Percentiles rank a stretch among this genome's conserved stretches.
phyloP scores from a whole-genome alignment of 2,329 filamentous ascomycete genomes.

The Fusarium tanahbumbuense region DNA sequence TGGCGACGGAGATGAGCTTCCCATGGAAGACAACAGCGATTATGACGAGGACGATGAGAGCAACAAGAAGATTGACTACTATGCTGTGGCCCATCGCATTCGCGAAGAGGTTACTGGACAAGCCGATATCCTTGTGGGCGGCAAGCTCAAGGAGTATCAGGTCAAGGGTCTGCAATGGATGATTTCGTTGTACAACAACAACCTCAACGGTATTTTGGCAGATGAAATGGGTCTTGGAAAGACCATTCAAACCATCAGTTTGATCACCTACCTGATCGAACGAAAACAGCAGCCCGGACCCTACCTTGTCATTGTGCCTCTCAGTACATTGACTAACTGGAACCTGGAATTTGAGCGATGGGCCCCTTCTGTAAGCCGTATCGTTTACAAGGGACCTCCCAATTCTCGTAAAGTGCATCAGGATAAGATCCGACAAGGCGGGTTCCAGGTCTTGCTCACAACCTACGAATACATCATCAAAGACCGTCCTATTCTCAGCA shows the following conservation, averaged over 20 bases:
- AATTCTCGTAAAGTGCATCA: slow-evolving; percentile 89
- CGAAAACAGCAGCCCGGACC: slow-evolving; percentile 91
- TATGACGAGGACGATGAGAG: slow-evolving; percentile 76
- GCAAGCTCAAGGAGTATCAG: slow-evolving; percentile 96
- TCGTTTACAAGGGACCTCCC: slow-evolving; percentile 98
- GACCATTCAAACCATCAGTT: slow-evolving; percentile 97
- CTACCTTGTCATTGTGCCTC: slow-evolving; percentile 94
- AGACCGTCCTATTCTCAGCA: slow-evolving; percentile 92
- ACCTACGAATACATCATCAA: slow-evolving; percentile 99
- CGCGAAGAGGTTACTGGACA: slow-evolving; percentile 91
- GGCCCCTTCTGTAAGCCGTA: slow-evolving; percentile 86
- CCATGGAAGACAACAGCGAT: slow-evolving; percentile 73
- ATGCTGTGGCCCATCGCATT: slow-evolving; percentile 95
- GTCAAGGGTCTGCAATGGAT: slow-evolving; percentile 99
- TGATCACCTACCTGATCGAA: slow-evolving; percentile 97
- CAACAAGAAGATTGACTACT: slow-evolving; percentile 93
- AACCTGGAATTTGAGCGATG: slow-evolving; percentile 99
- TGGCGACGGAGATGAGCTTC: slow-evolving; percentile 68
- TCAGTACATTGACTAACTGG: slow-evolving; percentile 99
- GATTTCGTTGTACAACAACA: slow-evolving; percentile 99
- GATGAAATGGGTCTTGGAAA: slow-evolving; percentile 99
- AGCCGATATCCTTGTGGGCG: slow-evolving; percentile 87
- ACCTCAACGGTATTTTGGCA: slow-evolving; percentile 96
- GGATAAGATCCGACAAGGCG: slow-evolving; percentile 91
- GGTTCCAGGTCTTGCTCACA: slow-evolving; percentile 95